A percentile compares a stretch with the other conserved stretches of the same genome.
These are phyloP conservation scores for Achaetomium macrosporum DNA, from an alignment of 2,329 filamentous ascomycete genomes.

Conservation along the genomic window DNA sequence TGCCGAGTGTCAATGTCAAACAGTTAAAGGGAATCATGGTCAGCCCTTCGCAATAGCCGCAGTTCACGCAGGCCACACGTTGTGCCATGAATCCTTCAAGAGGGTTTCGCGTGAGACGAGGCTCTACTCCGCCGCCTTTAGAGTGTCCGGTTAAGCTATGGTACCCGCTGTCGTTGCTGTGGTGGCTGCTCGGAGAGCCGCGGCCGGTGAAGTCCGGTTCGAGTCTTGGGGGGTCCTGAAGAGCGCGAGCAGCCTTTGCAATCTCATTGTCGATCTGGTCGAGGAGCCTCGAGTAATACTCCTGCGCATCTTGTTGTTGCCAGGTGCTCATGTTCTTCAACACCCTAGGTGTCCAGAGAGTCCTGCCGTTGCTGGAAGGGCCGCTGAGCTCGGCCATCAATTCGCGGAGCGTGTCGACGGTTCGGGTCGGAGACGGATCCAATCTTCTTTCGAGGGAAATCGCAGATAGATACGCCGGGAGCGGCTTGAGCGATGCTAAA, in stretches of 20 bases:
- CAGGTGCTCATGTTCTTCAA: slow-evolving; percentile 91
- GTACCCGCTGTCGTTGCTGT: slow-evolving; percentile 54
- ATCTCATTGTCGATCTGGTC: slow-evolving; percentile 80
- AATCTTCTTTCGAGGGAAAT: slow-evolving; percentile 33
- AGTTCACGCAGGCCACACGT: slow-evolving; percentile 78
- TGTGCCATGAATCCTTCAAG: slow-evolving; percentile 85
- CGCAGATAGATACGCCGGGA: slow-evolving; percentile 59
- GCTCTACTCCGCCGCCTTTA: slow-evolving; percentile 32
- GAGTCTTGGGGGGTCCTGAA: slow-evolving; percentile 34
- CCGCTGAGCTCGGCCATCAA: slow-evolving; percentile 68
- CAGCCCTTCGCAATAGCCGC: slow-evolving; percentile 80
- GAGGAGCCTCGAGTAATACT: slow-evolving; percentile 88
- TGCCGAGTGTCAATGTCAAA: slow-evolving; percentile 75
- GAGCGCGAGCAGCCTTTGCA: slow-evolving; percentile 39
- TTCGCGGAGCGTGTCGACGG: slow-evolving; percentile 49
- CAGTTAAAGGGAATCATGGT: slow-evolving; percentile 93
- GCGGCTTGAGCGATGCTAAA: slow-evolving; percentile 66
- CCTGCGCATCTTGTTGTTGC: slow-evolving; percentile 95
- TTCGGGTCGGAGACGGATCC: slow-evolving; percentile 26
- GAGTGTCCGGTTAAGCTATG: slow-evolving; percentile 39
- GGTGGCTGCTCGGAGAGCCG: slow-evolving; percentile 41
- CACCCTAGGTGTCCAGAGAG: slow-evolving; percentile 73
- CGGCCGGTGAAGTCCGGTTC: slow-evolving; percentile 37
- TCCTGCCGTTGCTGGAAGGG: slow-evolving; percentile 63
- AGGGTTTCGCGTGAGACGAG: slow-evolving; percentile 57